A percentile compares a stretch with the other conserved stretches of the same genome.
These are phyloP conservation scores for Globisporangium okanoganense DNA, from an alignment of 352 stramenopile species.

Conservation along the genomic window DNA sequence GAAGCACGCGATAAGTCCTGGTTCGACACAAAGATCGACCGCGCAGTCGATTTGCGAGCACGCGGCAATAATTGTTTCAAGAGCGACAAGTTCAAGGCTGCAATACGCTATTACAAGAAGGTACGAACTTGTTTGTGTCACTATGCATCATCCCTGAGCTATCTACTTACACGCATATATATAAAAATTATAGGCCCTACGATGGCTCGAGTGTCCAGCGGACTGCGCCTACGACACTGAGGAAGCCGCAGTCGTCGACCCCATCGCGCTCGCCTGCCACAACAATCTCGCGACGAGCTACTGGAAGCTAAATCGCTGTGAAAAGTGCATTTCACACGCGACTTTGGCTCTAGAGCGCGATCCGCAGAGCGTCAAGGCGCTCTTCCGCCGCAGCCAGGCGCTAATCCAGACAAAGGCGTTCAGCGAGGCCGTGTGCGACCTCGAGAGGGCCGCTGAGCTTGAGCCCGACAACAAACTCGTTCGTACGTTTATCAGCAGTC, in stretches of 20 bases:
- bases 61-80: slow-evolving; percentile 63
- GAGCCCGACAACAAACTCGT: slow-evolving; percentile 49
- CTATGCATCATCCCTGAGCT: background rate
- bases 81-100: slow-evolving; percentile 21
- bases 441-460: slow-evolving; percentile 27
- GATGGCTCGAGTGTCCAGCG: slow-evolving; percentile 49
- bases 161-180: too few species aligned
- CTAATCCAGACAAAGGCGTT: slow-evolving; percentile 54
- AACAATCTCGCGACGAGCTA: slow-evolving; percentile 61
- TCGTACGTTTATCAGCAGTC: slow-evolving; percentile 16
- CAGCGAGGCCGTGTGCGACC: slow-evolving; percentile 46
- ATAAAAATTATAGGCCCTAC: slow-evolving; percentile 30
- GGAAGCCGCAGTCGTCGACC: slow-evolving; percentile 29
- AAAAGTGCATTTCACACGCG: slow-evolving; percentile 47
- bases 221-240: slow-evolving; percentile 32
- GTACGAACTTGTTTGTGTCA: slow-evolving; percentile 6
- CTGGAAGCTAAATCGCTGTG: slow-evolving; percentile 38
- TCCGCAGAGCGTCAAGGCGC: slow-evolving; percentile 49
- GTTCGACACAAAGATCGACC: slow-evolving; percentile 49
- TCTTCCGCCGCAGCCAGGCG: slow-evolving; percentile 64
- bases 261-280: slow-evolving; percentile 43
- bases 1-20: slow-evolving; percentile 14
- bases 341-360: slow-evolving; percentile 42
- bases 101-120: slow-evolving; percentile 38
- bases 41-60: slow-evolving; percentile 37